Evolutionary conservation across 1,139 yeast genomes (phyloP), one percentile per base, ranked within the genome.

Genomic region (Suhomyces yuchorum): DNA sequence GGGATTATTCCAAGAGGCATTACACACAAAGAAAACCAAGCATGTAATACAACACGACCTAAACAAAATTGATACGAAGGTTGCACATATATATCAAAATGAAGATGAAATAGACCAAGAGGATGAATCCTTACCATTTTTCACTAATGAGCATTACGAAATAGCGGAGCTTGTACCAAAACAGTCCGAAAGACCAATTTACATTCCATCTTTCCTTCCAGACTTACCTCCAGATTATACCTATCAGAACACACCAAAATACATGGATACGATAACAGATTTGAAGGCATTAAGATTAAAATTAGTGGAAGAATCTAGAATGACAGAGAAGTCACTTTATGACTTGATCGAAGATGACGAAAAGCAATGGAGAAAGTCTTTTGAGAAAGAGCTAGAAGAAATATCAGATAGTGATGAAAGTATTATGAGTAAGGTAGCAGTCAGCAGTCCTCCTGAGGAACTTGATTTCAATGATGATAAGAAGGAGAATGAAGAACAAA

Each of bases 151-250:
- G 50, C 73, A 72, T 30, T 77, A 79, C 45, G 81, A 78, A 50
- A 73, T 81, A 5, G 68, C 80, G 1, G 71, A 72, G 42, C 68
- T 83, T 35, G 77, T 84, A 7, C 87, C 93, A 0, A 74, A 84
- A 15, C 71, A 75, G 12, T 70, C 77, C 24, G 60, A 66, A 18
- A 66, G 73, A 36, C 83, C 82, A n/a, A 60, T 63, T 2, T 81
- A 83, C 55, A 77, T 88, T 4, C 96, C 96, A 0, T 59, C 69
- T 4, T 90, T 90, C 82, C 70, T 92, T 59, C 98, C 98, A 0
- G 84, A 82, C 19, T 74, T 91, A 34, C 98, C 98, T 1, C 97
- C 98, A 0, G 96, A 89, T 59, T 95, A 91, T 65, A 92, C 98
- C 0, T 92, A 86, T 62, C 84, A 82, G 65, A 78, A 82, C 45